phyloP scores from a whole-genome alignment of 2,329 filamentous ascomycete species.

The Fusarium sp. region DNA sequence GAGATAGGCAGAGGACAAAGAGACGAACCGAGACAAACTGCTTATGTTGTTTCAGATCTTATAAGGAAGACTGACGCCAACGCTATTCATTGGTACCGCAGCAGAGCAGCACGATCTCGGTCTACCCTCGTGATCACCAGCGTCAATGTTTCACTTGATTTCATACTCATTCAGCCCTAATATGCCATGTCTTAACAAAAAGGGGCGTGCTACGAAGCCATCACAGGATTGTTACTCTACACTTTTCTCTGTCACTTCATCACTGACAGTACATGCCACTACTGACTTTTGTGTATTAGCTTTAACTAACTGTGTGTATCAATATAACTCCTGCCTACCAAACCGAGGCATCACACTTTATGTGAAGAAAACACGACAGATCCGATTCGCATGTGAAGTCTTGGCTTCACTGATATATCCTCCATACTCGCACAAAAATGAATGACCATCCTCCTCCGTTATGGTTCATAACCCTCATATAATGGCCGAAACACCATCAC shows the following conservation, averaged over 20 bases:
- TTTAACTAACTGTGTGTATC: background rate
- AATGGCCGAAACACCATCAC: background rate
- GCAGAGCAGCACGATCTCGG: background rate
- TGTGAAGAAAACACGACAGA: background rate
- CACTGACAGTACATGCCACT: background rate
- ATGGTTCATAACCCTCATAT: background rate
- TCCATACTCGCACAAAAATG: background rate
- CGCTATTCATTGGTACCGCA: background rate
- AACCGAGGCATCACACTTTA: background rate
- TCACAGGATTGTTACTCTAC: background rate
- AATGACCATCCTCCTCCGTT: background rate
- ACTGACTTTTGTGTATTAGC: background rate
- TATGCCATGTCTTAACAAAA: background rate
- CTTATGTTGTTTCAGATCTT: background rate
- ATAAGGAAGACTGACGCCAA: background rate
- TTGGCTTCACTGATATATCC: background rate
- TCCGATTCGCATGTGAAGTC: background rate
- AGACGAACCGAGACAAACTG: background rate
- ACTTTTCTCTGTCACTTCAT: background rate
- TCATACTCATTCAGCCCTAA: background rate
- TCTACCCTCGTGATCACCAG: background rate
- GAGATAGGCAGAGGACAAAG: background rate
- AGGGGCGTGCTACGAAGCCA: constrained; percentile 5
- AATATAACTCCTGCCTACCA: background rate
- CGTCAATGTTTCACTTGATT: background rate